Evolutionary conservation across 2,329 filamentous ascomycete species (phyloP), one percentile per base, ranked within the genome.

Genomic region (Fusarium anguioides): DNA sequence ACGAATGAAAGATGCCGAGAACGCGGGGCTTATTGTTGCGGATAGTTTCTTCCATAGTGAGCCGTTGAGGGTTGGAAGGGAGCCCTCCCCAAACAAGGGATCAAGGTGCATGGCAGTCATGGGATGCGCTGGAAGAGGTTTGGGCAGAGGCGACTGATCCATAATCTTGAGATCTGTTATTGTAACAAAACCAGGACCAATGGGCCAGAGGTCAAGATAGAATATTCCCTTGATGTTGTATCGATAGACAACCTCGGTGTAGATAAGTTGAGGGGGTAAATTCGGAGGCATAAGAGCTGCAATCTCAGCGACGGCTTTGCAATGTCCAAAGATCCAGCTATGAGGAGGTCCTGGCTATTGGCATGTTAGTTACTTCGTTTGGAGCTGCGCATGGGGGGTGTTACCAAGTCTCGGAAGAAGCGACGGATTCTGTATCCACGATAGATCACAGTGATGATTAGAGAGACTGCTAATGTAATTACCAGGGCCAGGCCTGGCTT

Each of bases 201-300:
- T 37, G 18, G 65, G 59, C 59, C 59, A 67, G 14, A 67, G 47
- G 5, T 60, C 63, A 2, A 68, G 49, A 18, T 68, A 68, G 36
- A 64, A 67, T 15, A 68, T 51, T 12, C 40, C 64, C 1, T 51
- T 6, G 1, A 64, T 23, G 14, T 47, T 41, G 27, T 67, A 60
- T 18, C 21, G 23, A 5, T 21, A 59, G 2, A 48, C 39, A 1
- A 68, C 49, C 37, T 68, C 64, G 1, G 64, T 64, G 29, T 44
- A 67, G 39, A 55, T 29, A 9, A 46, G 5, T 15, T 68, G 64
- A 3, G 64, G 59, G 14, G 60, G 64, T 6, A 21, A 50, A 26
- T 67, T 67, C 20, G 20, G 50, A 2, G 65, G 64, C 47, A 68
- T 41, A 7, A 18, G 24, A 8, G 47, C 26, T 8, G 59, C 15